Base-by-base conservation (phyloP, 2,329 filamentous ascomycete genomes). In the Penicillium sp. region DNA sequence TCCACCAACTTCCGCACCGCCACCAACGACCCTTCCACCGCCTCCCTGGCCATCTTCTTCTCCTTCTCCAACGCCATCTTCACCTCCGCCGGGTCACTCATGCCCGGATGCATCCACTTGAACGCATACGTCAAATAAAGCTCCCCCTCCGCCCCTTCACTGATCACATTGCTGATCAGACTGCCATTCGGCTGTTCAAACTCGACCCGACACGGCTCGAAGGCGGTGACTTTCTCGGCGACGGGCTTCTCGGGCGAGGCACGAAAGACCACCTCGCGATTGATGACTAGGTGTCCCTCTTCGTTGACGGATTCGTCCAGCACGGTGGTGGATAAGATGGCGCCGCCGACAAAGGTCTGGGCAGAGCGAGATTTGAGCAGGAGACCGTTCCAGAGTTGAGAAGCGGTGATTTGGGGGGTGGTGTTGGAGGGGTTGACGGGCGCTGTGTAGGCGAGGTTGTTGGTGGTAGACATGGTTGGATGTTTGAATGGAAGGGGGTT, bases 101-200 rank as follows among this genome's bases (percentile, higher is more conserved):
- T 50, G 5, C 56, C 65, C 1, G 61, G 60, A 53, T 68, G 66
- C 43, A 61, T 56, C 66, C 67, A 72, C 43, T 71, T 67, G 51
- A 72, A 72, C 2, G 64, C 61, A 55, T 70, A 73, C 1, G 69
- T 73, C 61, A 73, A 57, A 43, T 63, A 66, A n/a, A 72, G 39
- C 7, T 67, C 63, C 5, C 63, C 66, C 8, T 54, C 55, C 1
- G 54, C 52, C 3, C 66, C 67, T 9, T 66, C 56, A 26, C 62
- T 67, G 35, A 69, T 32, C 1, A 60, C 56, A 41, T 66, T 65
- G 33, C 50, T 54, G 4, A 65, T 43, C 3, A 52, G 53, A 43
- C 54, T 63, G 18, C 61, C 63, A 32, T 57, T 47, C 0, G 59
- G 56, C 46, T 65, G 63, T 6, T 45, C 50, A 44, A 65, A 66